Evolutionary conservation across 2,329 filamentous ascomycete species (phyloP), one percentile per base, ranked within the genome.

Genomic region (Trichophyton rubrum): DNA sequence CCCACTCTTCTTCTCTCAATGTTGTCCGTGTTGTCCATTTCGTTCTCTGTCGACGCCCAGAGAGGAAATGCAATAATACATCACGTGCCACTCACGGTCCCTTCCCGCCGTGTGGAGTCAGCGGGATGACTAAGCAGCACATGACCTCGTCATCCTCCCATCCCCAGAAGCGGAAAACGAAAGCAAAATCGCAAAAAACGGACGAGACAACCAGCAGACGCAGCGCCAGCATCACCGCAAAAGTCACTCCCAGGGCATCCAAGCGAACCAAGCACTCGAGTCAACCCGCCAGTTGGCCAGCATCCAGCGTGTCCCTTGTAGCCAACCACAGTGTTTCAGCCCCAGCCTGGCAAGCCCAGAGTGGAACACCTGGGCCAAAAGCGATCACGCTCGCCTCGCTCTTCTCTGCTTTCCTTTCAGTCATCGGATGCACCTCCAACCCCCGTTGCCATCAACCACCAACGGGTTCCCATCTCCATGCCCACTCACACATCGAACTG

Each of bases 371-470:
- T 35, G 51, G 27, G 9, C 51, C 15, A 33, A 27, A 55, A 33
- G 27, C 24, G 51, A 55, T 35, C 30, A 35, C 51, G n/a, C 27
- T 35, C 51, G 5, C 17, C 33, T 38, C 33, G 33, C 33, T 9
- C 24, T 55, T 55, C 27, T 20, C 13, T 43, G n/a, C 40, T 4
- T 24, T 15, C 40, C n/a, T 17, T 9, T 57, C 55, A 17, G 22
- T 57, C 33, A 57, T 59, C 57, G 57, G 57, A 49, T 59, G 57
- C 30, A 40, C 33, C 55, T 30, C 55, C 30, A 40, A 41, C 13
- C 30, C 33, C 11, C 35, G 15, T 43, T 59, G 57, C 15, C 27
- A 41, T 30, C 15, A 43, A 47, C 57, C 40, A 30, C 20, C 3
- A 24, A 27, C 35, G 15, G 27, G n/a, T 33, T 41, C 30, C 22